Evolutionary conservation across 768 basidiomycete genomes (phyloP), one percentile per base, ranked within the genome.

Genomic region (Mycena rebaudengoi): DNA sequence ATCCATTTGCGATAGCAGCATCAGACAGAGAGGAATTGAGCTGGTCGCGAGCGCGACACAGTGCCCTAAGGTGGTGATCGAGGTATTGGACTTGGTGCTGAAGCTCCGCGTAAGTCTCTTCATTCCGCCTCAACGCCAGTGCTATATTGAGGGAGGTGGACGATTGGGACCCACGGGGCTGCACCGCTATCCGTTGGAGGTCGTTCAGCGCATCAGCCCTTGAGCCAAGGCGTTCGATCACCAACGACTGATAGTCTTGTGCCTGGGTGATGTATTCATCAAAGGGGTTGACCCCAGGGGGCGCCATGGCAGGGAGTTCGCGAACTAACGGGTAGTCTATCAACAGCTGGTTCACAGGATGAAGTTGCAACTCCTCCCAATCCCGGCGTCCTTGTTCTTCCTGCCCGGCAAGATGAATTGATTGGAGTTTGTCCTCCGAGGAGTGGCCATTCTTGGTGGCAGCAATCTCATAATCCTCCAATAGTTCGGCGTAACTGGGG

Each of bases 221-320:
- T n/a, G n/a, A n/a, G n/a, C n/a, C n/a, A n/a, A n/a, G n/a, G n/a
- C n/a, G n/a, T n/a, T n/a, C n/a, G n/a, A n/a, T n/a, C n/a, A n/a
- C n/a, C n/a, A n/a, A n/a, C n/a, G n/a, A n/a, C n/a, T 13, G 68
- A 69, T 51, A 75, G 10, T 25, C 43, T 25, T 44, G 21, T 7
- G 23, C 26, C 43, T 44, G 43, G 16, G 10, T 5, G 21, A 44
- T 44, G 26, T 44, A 25, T 25, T 14, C 43, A 8, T 14, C 10
- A 25, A 44, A 44, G 6, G 4, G 7, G 26, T 25, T 44, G 4
- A 8, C 21, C 4, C 16, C 21, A 7, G 43, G 4, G 7, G 6
- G 10, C 10, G 5, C 23, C 16, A 25, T 6, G 7, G 20, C 21
- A 7, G 43, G 43, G 11, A 44, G 43, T 23, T 20, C 26, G 7